A percentile compares a stretch with the other conserved stretches of the same genome.
Evolutionary conservation across 768 basidiomycete species (phyloP).

Genomic region (Tylopilus intermedius): DNA sequence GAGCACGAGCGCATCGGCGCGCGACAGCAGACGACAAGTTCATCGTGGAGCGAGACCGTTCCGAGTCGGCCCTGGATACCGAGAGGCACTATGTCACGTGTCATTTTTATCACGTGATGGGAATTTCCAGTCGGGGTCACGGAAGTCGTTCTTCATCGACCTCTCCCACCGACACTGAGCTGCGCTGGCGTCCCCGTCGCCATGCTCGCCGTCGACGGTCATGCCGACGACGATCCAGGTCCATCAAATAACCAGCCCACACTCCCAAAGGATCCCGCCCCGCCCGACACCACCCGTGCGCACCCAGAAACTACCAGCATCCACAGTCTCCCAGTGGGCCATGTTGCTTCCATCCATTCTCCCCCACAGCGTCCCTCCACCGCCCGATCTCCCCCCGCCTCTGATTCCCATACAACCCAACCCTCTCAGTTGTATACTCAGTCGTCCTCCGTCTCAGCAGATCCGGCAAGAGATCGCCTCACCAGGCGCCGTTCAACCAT

Average conservation of each 20-base stretch:
- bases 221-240: not conserved
- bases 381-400: constrained; percentile 23
- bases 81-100: not conserved
- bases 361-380: constrained; percentile 32
- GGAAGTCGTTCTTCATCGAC: not conserved
- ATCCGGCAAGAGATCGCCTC: constrained; percentile 34
- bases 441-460: constrained; percentile 12
- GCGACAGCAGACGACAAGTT: constrained; percentile 13
- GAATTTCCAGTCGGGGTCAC: not conserved
- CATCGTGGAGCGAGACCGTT: not conserved
- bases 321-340: constrained; percentile 55
- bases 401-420: not conserved
- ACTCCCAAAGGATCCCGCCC: constrained; percentile 18
- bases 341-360: constrained; percentile 41
- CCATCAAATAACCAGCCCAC: not conserved
- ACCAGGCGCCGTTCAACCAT: constrained; percentile 47
- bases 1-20: not conserved
- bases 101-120: constrained; percentile 12
- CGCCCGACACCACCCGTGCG: constrained; percentile 34
- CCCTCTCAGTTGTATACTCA: constrained; percentile 7
- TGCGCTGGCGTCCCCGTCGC: not conserved
- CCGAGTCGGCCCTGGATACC: not conserved
- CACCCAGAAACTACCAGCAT: constrained; percentile 50
- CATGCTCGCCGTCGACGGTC: not conserved
- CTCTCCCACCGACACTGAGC: constrained; percentile 3